These are phyloP conservation scores for Daldinia loculata DNA, from an alignment of 495 filamentous ascomycete genomes.

Conservation along the genomic window DNA sequence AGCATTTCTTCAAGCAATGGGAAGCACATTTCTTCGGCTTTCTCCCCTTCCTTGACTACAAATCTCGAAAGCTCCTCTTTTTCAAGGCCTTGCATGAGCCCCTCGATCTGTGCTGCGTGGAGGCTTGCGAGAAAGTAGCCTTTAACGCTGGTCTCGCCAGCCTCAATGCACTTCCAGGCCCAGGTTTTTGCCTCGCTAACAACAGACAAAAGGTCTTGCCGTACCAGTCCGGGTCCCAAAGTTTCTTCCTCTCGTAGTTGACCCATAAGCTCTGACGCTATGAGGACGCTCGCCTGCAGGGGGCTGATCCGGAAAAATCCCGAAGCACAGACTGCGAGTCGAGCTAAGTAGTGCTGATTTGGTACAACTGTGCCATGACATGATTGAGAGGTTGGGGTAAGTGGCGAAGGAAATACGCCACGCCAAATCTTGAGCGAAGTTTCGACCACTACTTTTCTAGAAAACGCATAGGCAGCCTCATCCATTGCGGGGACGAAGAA, in stretches of 20 bases:
- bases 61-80: conserved; percentile 41
- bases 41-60: conserved; percentile 39
- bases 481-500: conserved; percentile 47
- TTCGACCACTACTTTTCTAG: conserved; percentile 57
- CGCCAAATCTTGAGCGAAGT: conserved; percentile 55
- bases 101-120: conserved; percentile 57
- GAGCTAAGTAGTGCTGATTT: conserved; percentile 50
- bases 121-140: conserved; percentile 58
- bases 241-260: conserved; percentile 60
- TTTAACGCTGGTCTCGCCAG: conserved; percentile 67
- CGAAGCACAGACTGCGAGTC: conserved; percentile 54
- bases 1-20: conserved; percentile 56
- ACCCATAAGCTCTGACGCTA: conserved; percentile 59
- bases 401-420: conserved; percentile 19
- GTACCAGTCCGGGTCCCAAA: conserved; percentile 51
- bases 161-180: conserved; percentile 53
- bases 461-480: conserved; percentile 57
- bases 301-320: conserved; percentile 58
- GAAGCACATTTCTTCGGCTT: conserved; percentile 38
- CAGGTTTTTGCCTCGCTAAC: conserved; percentile 58
- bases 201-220: conserved; percentile 58
- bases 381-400: conserved; percentile 35
- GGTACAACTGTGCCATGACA: conserved; percentile 25
- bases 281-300: conserved; percentile 55
- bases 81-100: conserved; percentile 42